These are phyloP conservation scores for Boletus pseudopeckii DNA, from an alignment of 768 basidiomycete species.

Conservation along the genomic window DNA sequence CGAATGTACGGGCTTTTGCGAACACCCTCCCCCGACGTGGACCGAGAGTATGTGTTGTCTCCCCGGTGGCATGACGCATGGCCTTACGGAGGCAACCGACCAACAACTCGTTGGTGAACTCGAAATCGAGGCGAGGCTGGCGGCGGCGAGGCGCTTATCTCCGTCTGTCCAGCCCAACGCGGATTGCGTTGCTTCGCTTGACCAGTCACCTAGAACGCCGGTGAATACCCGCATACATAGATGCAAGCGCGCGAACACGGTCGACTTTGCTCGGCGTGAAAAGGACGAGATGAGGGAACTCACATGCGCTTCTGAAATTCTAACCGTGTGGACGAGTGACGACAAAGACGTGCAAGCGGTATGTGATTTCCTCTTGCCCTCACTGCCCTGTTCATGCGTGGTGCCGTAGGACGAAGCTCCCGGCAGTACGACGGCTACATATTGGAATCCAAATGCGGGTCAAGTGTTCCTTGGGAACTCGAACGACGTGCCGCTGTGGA, in stretches of 20 bases:
- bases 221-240: slow-evolving; percentile 22
- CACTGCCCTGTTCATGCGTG: neutral
- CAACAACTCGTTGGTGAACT: slow-evolving; percentile 21
- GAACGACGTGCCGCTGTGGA: slow-evolving; percentile 65
- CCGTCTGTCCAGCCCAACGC: neutral
- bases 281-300: slow-evolving; percentile 88
- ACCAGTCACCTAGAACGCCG: neutral
- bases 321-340: slow-evolving; percentile 39
- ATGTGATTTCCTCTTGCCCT: neutral
- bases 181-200: neutral
- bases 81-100: slow-evolving; percentile 34
- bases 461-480: slow-evolving; percentile 83
- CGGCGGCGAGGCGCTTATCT: neutral
- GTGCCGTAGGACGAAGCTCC: slow-evolving; percentile 17
- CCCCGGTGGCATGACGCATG: slow-evolving; percentile 5
- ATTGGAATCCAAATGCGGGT: slow-evolving; percentile 56
- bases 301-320: slow-evolving; percentile 78
- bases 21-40: neutral
- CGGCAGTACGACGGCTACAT: slow-evolving; percentile 37
- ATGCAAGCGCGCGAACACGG: slow-evolving; percentile 49
- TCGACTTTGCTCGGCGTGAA: slow-evolving; percentile 81
- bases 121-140: slow-evolving; percentile 24
- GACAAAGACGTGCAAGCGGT: slow-evolving; percentile 12
- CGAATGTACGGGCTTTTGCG: slow-evolving; percentile 23
- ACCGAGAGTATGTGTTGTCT: neutral